Evolutionary conservation across 164 flowering plant species (phyloP).

Genomic region (Dillenia suffruticosa): DNA sequence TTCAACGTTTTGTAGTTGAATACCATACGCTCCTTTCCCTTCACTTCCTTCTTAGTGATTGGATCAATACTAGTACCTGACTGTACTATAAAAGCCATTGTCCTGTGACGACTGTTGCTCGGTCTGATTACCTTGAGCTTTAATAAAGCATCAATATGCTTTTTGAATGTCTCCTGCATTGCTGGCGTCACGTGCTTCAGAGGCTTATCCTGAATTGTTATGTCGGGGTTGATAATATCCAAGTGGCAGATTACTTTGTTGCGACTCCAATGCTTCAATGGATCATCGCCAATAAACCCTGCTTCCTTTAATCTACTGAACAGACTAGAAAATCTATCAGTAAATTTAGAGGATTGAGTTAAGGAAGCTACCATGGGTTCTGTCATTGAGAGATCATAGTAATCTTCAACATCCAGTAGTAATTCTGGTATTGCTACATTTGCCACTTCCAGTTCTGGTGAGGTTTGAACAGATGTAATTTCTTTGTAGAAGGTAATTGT

Average conservation of each 20-base stretch:
- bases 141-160: neutral
- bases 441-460: neutral
- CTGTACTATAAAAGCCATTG: neutral
- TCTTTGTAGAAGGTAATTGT: neutral
- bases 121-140: neutral
- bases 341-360: neutral
- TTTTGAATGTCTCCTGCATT: neutral
- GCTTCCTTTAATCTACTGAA: neutral
- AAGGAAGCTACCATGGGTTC: neutral
- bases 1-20: neutral
- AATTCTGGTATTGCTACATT: neutral
- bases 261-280: neutral
- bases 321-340: neutral
- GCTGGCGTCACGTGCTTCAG: slow-evolving; percentile 1
- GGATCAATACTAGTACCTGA: slow-evolving; percentile 1
- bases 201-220: neutral
- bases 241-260: neutral
- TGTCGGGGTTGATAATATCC: slow-evolving; percentile 6
- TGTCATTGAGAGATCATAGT: neutral
- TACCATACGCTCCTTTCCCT: slow-evolving; percentile 4
- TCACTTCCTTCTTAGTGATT: neutral
- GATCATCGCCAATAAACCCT: neutral
- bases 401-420: neutral
- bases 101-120: neutral
- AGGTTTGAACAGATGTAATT: neutral